A percentile compares a stretch with the other conserved stretches of the same genome.
phyloP scores from a whole-genome alignment of 2,329 filamentous ascomycete genomes.

The Pestalotiopsis sp. region DNA sequence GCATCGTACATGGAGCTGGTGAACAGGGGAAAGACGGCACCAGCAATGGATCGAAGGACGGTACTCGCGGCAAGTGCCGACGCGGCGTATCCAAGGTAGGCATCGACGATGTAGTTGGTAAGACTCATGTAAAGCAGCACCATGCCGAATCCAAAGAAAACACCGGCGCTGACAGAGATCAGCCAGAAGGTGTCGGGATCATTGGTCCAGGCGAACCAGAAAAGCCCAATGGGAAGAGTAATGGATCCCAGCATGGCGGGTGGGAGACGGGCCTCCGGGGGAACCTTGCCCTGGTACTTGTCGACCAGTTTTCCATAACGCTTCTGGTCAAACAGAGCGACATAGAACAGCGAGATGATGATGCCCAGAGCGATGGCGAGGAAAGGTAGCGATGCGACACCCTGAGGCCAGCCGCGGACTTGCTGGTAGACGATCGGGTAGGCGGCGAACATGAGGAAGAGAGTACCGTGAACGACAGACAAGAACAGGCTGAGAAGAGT shows the following conservation, averaged over 20 bases:
- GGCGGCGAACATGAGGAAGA: constrained; percentile 45
- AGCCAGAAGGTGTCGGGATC: constrained; percentile 12
- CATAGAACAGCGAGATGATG: constrained; percentile 50
- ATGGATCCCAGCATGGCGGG: constrained; percentile 41
- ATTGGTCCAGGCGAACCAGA: constrained; percentile 17
- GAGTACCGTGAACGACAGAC: constrained; percentile 43
- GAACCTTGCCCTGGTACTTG: constrained; percentile 48
- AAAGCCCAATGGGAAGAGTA: constrained; percentile 15
- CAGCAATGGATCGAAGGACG: constrained; percentile 46
- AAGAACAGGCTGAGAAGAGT: constrained; percentile 56
- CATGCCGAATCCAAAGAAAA: constrained; percentile 17
- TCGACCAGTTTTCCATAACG: constrained; percentile 42
- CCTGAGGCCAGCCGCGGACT: constrained; percentile 48
- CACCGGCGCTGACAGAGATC: constrained; percentile 13
- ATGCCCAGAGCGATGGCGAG: constrained; percentile 59
- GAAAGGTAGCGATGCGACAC: constrained; percentile 56
- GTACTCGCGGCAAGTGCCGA: constrained; percentile 34
- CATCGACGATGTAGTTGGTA: constrained; percentile 14
- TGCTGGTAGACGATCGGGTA: constrained; percentile 56
- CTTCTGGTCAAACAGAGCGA: constrained; percentile 43
- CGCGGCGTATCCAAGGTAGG: constrained; percentile 15
- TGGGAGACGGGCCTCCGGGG: constrained; percentile 60
- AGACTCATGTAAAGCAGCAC: constrained; percentile 13
- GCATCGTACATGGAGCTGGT: constrained; percentile 44
- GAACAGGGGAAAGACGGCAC: constrained; percentile 50